Evolutionary conservation across 129 eudicot species (phyloP).

Genomic region (Lactuca saligna): DNA sequence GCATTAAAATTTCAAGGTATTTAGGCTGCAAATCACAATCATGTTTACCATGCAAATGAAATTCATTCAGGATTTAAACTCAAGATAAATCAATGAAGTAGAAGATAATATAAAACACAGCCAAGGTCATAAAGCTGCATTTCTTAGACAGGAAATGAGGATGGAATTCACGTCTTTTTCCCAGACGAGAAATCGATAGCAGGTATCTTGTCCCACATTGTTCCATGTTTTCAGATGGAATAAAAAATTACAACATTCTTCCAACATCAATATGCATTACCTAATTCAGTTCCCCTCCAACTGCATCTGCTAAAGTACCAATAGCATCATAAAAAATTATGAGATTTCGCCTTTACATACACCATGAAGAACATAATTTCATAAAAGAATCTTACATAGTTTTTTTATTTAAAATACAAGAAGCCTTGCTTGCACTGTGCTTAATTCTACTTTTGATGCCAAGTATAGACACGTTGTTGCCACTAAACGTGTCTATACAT

Average conservation of each 20-base stretch:
- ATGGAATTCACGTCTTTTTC: no score
- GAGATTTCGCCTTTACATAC: slow-evolving; percentile 73
- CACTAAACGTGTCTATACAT: slow-evolving; percentile 92
- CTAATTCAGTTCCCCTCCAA: slow-evolving; percentile 92
- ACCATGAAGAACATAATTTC: slow-evolving; percentile 3
- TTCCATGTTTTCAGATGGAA: no score
- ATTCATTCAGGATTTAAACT: not conserved
- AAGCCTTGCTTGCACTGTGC: slow-evolving; percentile 94
- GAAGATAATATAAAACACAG: not conserved
- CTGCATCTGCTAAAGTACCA: slow-evolving; percentile 98
- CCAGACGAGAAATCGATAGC: no score
- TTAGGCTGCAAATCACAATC: slow-evolving; percentile 61
- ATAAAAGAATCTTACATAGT: slow-evolving; percentile 47
- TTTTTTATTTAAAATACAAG: slow-evolving; percentile 87
- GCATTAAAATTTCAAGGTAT: slow-evolving; percentile 89
- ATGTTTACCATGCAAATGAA: not conserved
- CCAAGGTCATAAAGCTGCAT: no score
- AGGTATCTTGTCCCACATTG: no score
- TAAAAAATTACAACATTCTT: no score
- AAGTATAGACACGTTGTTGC: slow-evolving; percentile 95
- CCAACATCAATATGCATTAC: no score
- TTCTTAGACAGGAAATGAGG: no score
- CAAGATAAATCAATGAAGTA: not conserved
- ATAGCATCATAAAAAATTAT: slow-evolving; percentile 96
- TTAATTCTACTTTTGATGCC: slow-evolving; percentile 97